Conservation (phyloP, 202 grass and related monocot species). For the Cymbopogon flexuosus region DNA sequence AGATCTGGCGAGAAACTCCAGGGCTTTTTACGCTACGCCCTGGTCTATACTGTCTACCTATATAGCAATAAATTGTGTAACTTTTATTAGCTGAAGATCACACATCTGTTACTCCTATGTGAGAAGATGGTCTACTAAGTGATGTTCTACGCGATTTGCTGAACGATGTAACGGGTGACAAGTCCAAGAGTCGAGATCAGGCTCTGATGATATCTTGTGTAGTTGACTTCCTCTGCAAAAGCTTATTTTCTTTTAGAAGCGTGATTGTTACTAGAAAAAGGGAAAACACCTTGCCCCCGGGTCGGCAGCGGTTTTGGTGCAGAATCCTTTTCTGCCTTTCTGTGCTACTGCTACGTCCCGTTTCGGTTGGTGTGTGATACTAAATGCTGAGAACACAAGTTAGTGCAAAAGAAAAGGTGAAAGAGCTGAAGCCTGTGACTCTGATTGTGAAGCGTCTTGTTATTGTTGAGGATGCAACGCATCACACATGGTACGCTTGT, state of each 20-base stretch:
- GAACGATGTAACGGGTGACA: conserved; percentile 12
- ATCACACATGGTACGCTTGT: not conserved
- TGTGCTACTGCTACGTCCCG: conserved; percentile 22
- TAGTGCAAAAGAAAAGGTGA: not conserved
- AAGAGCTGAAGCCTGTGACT: not conserved
- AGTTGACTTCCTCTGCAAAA: conserved; percentile 8
- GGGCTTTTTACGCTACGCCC: not conserved
- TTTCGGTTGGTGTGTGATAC: conserved; percentile 26
- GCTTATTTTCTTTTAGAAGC: conserved; percentile 10
- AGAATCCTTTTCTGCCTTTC: conserved; percentile 33
- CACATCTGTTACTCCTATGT: not conserved
- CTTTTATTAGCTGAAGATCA: not conserved
- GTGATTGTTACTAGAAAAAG: not conserved
- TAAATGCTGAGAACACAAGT: conserved; percentile 27
- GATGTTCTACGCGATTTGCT: conserved; percentile 21
- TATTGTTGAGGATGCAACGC: conserved; percentile 10
- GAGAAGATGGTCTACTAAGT: not conserved
- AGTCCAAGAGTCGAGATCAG: not conserved
- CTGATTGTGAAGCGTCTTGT: conserved; percentile 9
- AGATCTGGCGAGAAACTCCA: not conserved
- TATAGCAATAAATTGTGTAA: not conserved
- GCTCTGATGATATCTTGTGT: not conserved
- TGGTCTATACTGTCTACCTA: not conserved
- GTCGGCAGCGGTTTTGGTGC: conserved; percentile 30
- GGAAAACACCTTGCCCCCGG: not conserved